Evolutionary conservation across 495 filamentous ascomycete species (phyloP).

Genomic region (Melanomma pulvis-pyrius): DNA sequence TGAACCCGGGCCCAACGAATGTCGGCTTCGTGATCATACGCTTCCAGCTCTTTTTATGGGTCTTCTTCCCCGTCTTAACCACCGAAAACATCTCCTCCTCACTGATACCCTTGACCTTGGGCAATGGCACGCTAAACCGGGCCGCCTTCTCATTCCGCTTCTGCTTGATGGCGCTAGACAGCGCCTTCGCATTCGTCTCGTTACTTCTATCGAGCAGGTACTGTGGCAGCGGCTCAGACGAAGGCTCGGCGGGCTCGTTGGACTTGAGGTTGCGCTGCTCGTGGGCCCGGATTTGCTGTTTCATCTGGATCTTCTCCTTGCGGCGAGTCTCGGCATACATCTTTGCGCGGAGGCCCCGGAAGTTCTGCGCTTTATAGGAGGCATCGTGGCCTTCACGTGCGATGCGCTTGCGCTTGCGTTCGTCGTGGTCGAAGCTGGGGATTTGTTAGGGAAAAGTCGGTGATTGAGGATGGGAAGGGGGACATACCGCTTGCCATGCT

Average conservation of each 20-base stretch:
- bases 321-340: constrained; percentile 91
- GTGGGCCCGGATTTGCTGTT: constrained; percentile 89
- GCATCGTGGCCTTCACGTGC: constrained; percentile 86
- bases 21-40: constrained; percentile 92
- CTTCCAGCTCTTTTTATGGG: constrained; percentile 84
- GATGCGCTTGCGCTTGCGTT: constrained; percentile 81
- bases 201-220: constrained; percentile 90
- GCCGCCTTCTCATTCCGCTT: constrained; percentile 89
- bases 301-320: constrained; percentile 99
- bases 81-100: constrained; percentile 99
- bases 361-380: constrained; percentile 85
- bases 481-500: constrained; percentile 67
- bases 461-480: constrained; percentile 28
- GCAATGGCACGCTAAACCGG: constrained; percentile 92
- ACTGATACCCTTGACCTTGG: constrained; percentile 77
- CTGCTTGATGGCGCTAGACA: constrained; percentile 84
- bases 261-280: constrained; percentile 96
- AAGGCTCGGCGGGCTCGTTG: constrained; percentile 72
- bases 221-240: constrained; percentile 72
- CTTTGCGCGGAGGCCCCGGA: constrained; percentile 90
- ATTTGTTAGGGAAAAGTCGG: not conserved
- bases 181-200: constrained; percentile 83
- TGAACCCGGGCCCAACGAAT: constrained; percentile 90
- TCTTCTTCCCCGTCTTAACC: constrained; percentile 90
- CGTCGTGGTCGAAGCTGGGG: constrained; percentile 61